Evolutionary conservation across 1,284 basidiomycete genomes (phyloP), one percentile per base, ranked within the genome.

Genomic region (Sphagnurus paluster): DNA sequence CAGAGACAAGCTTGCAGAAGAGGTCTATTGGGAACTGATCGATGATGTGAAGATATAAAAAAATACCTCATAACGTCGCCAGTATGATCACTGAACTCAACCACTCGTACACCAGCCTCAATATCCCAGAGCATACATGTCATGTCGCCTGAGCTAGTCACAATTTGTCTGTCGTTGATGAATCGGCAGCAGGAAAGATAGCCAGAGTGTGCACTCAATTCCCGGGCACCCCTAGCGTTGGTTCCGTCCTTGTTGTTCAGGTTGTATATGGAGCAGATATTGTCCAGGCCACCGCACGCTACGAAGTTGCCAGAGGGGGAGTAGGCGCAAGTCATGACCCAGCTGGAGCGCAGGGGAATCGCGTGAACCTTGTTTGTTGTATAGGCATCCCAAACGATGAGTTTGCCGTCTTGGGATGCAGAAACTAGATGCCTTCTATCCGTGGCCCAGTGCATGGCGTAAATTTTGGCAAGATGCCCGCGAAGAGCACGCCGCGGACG

Each of bases 321-420:
- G 70, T 98, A 99, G 39, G 97, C 96, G 67, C 97, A 99, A 38
- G 97, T 98, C 96, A 99, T 99, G 71, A 99, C 96, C 97, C 97
- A 99, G 56, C 90, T 93, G 29, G 93, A 97, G 39, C 96, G 86
- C 30, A 99, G 77, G 36, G 96, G 96, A 67, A 99, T 98, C 56
- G 96, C 96, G 67, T 99, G 95, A 47, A 99, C 96, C 76, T 99
- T 99, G 80, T 99, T 98, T 52, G 94, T 97, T 7, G 96, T 98
- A 72, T 98, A 98, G 34, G 97, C 96, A 68, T 99, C 96, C 96
- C 96, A 99, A 42, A 99, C 93, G 65, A 99, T 98, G 48, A 99
- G 82, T 71, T 99, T 98, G 52, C 97, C 97, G 64, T 99, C 96
- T 67, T 99, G 96, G 3, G 96, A 98, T 19, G 97, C 96, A 9